phyloP scores from a whole-genome alignment of 2,329 filamentous ascomycete species.

The Lachnellula arida region DNA sequence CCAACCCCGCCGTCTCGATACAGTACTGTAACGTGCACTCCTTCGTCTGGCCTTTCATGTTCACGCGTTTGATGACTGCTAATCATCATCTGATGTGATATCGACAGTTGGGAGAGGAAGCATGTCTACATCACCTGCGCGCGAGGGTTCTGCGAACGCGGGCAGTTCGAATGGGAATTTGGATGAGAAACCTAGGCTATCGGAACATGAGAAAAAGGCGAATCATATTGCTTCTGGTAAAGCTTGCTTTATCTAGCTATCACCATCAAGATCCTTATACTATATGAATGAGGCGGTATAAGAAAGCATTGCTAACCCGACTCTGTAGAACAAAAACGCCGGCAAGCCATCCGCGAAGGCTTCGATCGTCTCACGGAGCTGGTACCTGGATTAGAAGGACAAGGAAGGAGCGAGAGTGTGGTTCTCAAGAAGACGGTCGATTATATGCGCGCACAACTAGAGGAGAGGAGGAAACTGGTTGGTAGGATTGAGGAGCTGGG shows the following conservation, averaged over 20 bases:
- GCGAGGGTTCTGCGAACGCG: constrained; percentile 26
- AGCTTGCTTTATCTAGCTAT: background rate
- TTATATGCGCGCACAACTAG: constrained; percentile 46
- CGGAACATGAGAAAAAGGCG: constrained; percentile 66
- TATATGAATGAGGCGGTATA: background rate
- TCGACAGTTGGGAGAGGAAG: background rate
- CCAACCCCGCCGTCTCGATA: background rate
- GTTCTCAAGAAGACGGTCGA: constrained; percentile 57
- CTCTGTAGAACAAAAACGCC: constrained; percentile 44
- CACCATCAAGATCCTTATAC: background rate
- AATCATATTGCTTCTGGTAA: constrained; percentile 62
- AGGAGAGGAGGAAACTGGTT: constrained; percentile 45
- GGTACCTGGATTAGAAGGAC: constrained; percentile 64
- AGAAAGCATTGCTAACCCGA: constrained; percentile 2
- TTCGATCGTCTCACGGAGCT: constrained; percentile 65
- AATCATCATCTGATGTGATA: constrained; percentile 6
- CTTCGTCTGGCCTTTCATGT: background rate
- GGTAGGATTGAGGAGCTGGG: constrained; percentile 46
- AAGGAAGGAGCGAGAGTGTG: constrained; percentile 64
- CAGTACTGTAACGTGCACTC: background rate
- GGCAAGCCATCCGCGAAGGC: constrained; percentile 55
- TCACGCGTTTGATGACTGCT: background rate
- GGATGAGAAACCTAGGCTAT: constrained; percentile 58
- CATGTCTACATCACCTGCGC: constrained; percentile 25
- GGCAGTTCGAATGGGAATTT: constrained; percentile 23